Conservation (phyloP, 768 basidiomycete genomes). For the Calocera viscosa region DNA sequence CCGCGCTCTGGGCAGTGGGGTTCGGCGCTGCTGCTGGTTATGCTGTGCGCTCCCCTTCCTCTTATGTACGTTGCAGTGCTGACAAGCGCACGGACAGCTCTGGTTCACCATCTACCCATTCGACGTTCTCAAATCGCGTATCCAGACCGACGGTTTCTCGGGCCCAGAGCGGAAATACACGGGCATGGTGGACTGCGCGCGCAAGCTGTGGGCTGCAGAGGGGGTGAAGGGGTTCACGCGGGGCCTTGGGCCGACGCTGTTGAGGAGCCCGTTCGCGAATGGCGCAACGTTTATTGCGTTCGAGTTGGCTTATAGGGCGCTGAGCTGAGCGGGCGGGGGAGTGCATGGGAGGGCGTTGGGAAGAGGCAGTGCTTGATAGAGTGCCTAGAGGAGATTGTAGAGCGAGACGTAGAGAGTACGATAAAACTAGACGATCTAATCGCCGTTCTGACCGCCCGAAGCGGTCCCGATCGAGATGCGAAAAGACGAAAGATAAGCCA, state of each 20-base stretch:
- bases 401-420: too few relatives aligned
- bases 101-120: slow-evolving; percentile 93
- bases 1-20: slow-evolving; percentile 59
- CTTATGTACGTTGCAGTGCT: too few relatives aligned
- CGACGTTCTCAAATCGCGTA: slow-evolving; percentile 90
- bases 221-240: slow-evolving; percentile 78
- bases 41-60: slow-evolving; percentile 43
- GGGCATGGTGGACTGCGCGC: slow-evolving; percentile 69
- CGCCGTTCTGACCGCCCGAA: too few relatives aligned
- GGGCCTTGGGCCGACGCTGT: slow-evolving; percentile 83
- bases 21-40: slow-evolving; percentile 91
- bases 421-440: too few relatives aligned
- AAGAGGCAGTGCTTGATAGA: too few relatives aligned
- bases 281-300: slow-evolving; percentile 95
- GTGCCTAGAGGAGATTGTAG: too few relatives aligned
- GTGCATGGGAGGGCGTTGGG: background rate
- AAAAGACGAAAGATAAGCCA: too few relatives aligned
- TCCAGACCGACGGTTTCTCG: slow-evolving; percentile 87
- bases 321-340: slow-evolving; percentile 14
- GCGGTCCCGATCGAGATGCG: too few relatives aligned
- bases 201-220: slow-evolving; percentile 70
- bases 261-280: slow-evolving; percentile 89
- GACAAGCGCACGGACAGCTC: slow-evolving; percentile 35
- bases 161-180: slow-evolving; percentile 65
- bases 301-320: slow-evolving; percentile 69